Evolutionary conservation across 768 basidiomycete species (phyloP).

Genomic region (Collybiopsis confluens): DNA sequence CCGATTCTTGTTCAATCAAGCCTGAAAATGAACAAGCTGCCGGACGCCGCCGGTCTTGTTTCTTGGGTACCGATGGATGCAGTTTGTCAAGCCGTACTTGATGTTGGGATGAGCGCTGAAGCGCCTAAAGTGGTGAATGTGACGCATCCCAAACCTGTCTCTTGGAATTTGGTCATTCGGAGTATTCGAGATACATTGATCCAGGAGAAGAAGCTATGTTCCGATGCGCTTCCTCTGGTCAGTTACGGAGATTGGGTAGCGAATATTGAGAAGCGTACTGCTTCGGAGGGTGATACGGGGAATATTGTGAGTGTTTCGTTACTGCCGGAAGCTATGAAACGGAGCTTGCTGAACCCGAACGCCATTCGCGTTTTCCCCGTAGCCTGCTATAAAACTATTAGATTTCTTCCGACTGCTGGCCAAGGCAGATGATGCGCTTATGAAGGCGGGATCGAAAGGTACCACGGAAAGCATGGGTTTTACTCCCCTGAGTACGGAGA

Average conservation of each 20-base stretch:
- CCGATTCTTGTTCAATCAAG: constrained; percentile 30
- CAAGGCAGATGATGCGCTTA: neutral
- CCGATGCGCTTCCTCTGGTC: constrained; percentile 11
- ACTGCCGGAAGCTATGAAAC: neutral
- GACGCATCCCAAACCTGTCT: constrained; percentile 29
- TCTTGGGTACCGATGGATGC: constrained; percentile 31
- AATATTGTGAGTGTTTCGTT: neutral
- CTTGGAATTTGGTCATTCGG: constrained; percentile 23
- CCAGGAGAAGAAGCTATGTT: neutral
- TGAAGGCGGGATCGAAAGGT: neutral
- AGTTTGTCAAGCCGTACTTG: constrained; percentile 23
- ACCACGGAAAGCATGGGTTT: constrained; percentile 1
- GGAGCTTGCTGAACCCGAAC: neutral
- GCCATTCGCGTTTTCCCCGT: neutral
- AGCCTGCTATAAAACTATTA: constrained; percentile 14
- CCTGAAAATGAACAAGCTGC: constrained; percentile 19
- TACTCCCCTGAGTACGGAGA: neutral
- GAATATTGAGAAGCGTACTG: constrained; percentile 12
- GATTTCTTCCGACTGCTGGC: constrained; percentile 16
- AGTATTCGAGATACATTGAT: constrained; percentile 10
- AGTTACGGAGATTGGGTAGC: constrained; percentile 19
- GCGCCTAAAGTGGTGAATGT: constrained; percentile 25
- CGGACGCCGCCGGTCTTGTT: constrained; percentile 17
- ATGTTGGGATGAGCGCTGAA: constrained; percentile 18
- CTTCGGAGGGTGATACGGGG: neutral